phyloP scores from a whole-genome alignment of 1,139 yeast species.

The Suhomyces bolitotheri region DNA sequence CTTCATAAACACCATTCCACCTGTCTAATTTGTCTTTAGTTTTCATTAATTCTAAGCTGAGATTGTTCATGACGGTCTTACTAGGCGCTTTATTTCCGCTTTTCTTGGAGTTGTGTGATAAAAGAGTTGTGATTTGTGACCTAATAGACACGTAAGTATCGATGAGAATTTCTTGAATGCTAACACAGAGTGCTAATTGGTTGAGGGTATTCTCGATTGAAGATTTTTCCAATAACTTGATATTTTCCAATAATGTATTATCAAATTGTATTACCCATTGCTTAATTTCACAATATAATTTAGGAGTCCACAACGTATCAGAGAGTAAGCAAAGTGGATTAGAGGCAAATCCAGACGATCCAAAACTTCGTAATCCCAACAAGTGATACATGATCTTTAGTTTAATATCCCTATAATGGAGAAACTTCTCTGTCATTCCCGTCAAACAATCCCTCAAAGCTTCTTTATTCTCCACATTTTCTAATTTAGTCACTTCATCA shows the following conservation, averaged over 20 bases:
- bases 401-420: constrained; percentile 52
- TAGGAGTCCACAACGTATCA: constrained; percentile 29
- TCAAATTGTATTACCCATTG: constrained; percentile 42
- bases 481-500: constrained; percentile 15
- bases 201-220: constrained; percentile 1
- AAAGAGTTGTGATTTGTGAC: constrained; percentile 23
- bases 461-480: constrained; percentile 19
- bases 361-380: constrained; percentile 22
- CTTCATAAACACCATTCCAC: constrained; percentile 35
- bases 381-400: constrained; percentile 39
- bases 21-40: constrained; percentile 37
- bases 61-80: constrained; percentile 28
- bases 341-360: neutral
- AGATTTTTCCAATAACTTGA: constrained; percentile 5
- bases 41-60: constrained; percentile 39
- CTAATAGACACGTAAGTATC: constrained; percentile 46
- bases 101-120: constrained; percentile 21
- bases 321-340: constrained; percentile 21
- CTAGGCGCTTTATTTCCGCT: constrained; percentile 22
- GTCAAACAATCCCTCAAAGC: constrained; percentile 30
- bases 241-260: constrained; percentile 14
- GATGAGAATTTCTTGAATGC: constrained; percentile 57
- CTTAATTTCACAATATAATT: constrained; percentile 24
- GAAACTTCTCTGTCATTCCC: constrained; percentile 27
- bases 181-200: constrained; percentile 22